Evolutionary conservation across 192 early-diverging fungal species (phyloP), one percentile per base, ranked within the genome.

Genomic region (Endogone sp.): DNA sequence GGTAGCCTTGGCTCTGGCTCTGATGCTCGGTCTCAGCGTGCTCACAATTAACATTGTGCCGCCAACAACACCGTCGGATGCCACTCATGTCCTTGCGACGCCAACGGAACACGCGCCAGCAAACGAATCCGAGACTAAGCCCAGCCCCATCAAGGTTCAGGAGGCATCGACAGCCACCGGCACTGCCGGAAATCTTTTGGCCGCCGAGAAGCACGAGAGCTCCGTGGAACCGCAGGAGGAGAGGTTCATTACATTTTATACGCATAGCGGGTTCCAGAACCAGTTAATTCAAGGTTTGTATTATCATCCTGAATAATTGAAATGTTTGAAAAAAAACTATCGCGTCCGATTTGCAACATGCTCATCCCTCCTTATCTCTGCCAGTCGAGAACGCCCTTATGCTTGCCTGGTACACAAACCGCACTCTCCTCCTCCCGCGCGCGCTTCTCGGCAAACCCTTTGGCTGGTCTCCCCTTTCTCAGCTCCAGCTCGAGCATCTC

Each of bases 241-340:
- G 60, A 70, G 72, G 56, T 85, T 79, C 59, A 49, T 85, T 4
- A 75, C 76, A 1, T 85, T 81, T 59, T 68, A 82, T 28, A 79
- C 83, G 8, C 83, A 85, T 64, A 85, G 83, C 23, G 81, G 81
- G 10, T 81, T 85, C 60, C 81, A 85, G 24, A 85, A 85, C 26
- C 83, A 85, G 59, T 55, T 77, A 6, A 73, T 73, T 65, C 67
- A 72, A 72, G 71, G 75, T 73, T 62, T 32, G 2, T 60, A 49
- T 22, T 21, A 16, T 13, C 32, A 21, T 65, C 24, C 25, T 8
- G 25, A 22, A 29, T 30, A 64, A 23, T 29, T 3, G 54, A 54
- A 62, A 32, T 0, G 13, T 8, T 29, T 44, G 4, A 49, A 29
- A 57, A 31, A 32, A 31, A 30, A 56, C 2, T 9, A 4, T 56